Percentiles rank a stretch among this genome's conserved stretches.
Evolutionary conservation across 1,284 basidiomycete species (phyloP).

Genomic region (Pulchroboletus neoregius): DNA sequence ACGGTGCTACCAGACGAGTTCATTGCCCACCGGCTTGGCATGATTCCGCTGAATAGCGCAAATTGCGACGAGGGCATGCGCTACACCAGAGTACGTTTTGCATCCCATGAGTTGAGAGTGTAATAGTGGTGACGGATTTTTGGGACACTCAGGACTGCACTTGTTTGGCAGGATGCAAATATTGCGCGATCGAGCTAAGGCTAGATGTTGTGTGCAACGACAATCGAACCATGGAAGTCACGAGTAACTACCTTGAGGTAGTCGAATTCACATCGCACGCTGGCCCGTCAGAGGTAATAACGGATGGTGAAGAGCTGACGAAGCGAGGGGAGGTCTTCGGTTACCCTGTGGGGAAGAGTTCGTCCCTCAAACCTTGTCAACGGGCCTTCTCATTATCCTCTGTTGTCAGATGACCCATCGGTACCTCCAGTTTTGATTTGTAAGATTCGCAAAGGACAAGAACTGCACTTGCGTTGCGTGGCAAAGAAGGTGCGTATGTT

Average conservation of each 20-base stretch:
- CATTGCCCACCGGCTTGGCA: slow-evolving; percentile 92
- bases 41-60: slow-evolving; percentile 86
- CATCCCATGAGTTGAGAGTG: not conserved
- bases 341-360: slow-evolving; percentile 82
- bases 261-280: slow-evolving; percentile 41
- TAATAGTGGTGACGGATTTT: slow-evolving; percentile 10
- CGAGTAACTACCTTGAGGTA: slow-evolving; percentile 73
- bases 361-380: slow-evolving; percentile 22
- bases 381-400: slow-evolving; percentile 1
- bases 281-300: slow-evolving; percentile 33
- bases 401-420: slow-evolving; percentile 51
- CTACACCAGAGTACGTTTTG: slow-evolving; percentile 63
- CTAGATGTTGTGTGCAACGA: slow-evolving; percentile 73
- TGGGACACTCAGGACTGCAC: slow-evolving; percentile 68
- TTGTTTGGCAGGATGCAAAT: slow-evolving; percentile 73
- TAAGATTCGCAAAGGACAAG: slow-evolving; percentile 93
- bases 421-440: slow-evolving; percentile 78
- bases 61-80: slow-evolving; percentile 84
- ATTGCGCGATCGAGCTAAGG: slow-evolving; percentile 74
- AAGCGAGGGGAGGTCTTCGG: slow-evolving; percentile 79
- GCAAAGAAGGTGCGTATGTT: slow-evolving; percentile 77
- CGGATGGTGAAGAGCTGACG: slow-evolving; percentile 63
- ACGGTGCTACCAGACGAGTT: slow-evolving; percentile 97
- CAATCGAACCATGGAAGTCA: slow-evolving; percentile 73
- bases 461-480: slow-evolving; percentile 81